Conservation (phyloP, 805 yeast genomes). For the Spencermartinsiella europaea region DNA sequence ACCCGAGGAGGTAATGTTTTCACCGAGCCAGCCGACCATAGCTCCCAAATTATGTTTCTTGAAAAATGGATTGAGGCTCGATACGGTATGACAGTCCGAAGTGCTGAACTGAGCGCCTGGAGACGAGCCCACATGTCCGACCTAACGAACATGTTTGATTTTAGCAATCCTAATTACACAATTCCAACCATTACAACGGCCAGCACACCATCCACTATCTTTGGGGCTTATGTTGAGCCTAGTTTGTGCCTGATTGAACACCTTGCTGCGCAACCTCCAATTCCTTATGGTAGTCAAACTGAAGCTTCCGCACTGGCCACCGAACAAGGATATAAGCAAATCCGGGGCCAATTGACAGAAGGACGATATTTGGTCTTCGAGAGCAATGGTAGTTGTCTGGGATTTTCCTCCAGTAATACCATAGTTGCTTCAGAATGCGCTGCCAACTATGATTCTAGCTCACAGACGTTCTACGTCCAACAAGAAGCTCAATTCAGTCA, state of each 20-base stretch:
- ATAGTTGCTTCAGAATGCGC: background rate
- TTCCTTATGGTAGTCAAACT: constrained; percentile 24
- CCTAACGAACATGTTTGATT: constrained; percentile 22
- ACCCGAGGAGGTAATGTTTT: constrained; percentile 26
- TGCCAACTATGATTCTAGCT: background rate
- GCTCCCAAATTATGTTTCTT: constrained; percentile 23
- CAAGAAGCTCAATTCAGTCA: background rate
- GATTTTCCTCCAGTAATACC: background rate
- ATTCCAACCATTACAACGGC: constrained; percentile 15
- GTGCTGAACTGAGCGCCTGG: constrained; percentile 20
- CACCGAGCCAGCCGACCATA: constrained; percentile 26
- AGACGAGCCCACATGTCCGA: constrained; percentile 24
- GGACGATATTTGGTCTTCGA: constrained; percentile 23
- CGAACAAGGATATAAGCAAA: constrained; percentile 21
- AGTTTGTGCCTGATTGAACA: constrained; percentile 14
- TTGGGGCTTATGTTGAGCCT: constrained; percentile 9
- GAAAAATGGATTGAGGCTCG: constrained; percentile 22
- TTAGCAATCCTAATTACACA: constrained; percentile 17
- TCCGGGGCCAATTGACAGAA: constrained; percentile 25
- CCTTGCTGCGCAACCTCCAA: constrained; percentile 17
- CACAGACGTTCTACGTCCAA: background rate
- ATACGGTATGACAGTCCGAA: constrained; percentile 16
- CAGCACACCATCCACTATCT: constrained; percentile 10
- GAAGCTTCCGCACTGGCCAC: constrained; percentile 14
- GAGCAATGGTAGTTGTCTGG: background rate